Conservation (phyloP, 2,329 filamentous ascomycete species). For the Eutypa lata region DNA sequence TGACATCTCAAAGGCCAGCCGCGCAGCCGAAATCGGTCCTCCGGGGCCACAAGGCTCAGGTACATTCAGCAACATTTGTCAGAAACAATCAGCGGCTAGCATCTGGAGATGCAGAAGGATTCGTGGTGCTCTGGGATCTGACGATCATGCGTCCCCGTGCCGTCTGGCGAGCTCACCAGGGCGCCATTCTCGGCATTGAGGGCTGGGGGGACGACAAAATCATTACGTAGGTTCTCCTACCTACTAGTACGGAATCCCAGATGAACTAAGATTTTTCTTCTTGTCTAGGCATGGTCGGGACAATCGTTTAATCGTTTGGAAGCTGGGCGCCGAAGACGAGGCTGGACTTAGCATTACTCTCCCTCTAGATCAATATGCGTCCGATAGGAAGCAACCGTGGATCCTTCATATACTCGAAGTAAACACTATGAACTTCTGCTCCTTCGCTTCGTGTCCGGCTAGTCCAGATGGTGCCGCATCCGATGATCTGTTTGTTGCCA, state of each 20-base stretch:
- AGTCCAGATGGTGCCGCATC: conserved; percentile 19
- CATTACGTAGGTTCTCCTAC: conserved; percentile 67
- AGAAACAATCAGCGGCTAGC: conserved; percentile 71
- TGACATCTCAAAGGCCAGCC: conserved; percentile 24
- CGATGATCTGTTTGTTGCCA: conserved; percentile 64
- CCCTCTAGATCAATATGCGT: conserved; percentile 62
- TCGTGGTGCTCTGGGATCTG: conserved; percentile 81
- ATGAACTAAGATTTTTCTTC: conserved; percentile 11
- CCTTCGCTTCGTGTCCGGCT: conserved; percentile 63
- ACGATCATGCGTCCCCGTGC: conserved; percentile 75
- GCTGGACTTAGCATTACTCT: conserved; percentile 61
- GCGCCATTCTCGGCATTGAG: conserved; percentile 70
- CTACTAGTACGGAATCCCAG: conserved; percentile 3
- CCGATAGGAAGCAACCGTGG: conserved; percentile 67
- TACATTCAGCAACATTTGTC: conserved; percentile 75
- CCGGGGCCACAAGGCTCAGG: conserved; percentile 77
- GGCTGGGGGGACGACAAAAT: conserved; percentile 71
- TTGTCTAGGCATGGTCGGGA: conserved; percentile 78
- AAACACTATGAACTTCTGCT: conserved; percentile 94
- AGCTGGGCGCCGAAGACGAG: conserved; percentile 61
- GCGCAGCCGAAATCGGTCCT: conserved; percentile 63
- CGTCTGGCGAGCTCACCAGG: conserved; percentile 83
- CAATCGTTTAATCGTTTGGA: conserved; percentile 83
- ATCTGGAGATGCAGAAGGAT: conserved; percentile 88
- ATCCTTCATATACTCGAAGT: conserved; percentile 80